Evolutionary conservation across 1,284 basidiomycete species (phyloP).

Genomic region (Ustilago xerochloae): DNA sequence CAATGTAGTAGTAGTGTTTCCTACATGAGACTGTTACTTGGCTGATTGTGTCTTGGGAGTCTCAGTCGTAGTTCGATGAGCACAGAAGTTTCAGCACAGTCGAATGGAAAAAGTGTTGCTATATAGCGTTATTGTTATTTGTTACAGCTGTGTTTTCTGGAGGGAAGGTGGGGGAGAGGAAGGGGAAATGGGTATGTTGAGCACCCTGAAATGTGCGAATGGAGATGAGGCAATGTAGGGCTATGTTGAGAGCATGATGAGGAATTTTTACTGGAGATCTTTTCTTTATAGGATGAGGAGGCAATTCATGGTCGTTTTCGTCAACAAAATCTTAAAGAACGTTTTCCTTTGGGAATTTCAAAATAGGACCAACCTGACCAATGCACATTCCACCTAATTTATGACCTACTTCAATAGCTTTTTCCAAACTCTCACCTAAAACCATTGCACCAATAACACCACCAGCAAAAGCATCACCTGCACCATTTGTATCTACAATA

Average conservation of each 20-base stretch:
- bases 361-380: constrained; percentile 75
- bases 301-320: background rate
- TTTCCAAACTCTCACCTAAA: constrained; percentile 81
- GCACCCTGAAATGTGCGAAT: constrained; percentile 34
- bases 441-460: constrained; percentile 91
- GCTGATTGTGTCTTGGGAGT: too few species aligned
- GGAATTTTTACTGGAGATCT: too few species aligned
- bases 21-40: too few species aligned
- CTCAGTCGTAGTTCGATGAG: too few species aligned
- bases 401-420: constrained; percentile 87
- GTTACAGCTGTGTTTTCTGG: constrained; percentile 4
- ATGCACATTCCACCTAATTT: constrained; percentile 89
- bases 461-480: constrained; percentile 99
- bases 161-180: background rate
- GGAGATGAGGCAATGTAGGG: constrained; percentile 6
- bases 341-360: constrained; percentile 65
- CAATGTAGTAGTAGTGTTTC: background rate
- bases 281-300: background rate
- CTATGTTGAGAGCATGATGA: constrained; percentile 36
- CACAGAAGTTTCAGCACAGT: too few species aligned
- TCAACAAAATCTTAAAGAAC: constrained; percentile 40
- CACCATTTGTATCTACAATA: constrained; percentile 96
- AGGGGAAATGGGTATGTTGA: constrained; percentile 46
- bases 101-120: too few species aligned
- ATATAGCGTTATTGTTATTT: background rate